These are phyloP conservation scores for Triglochin maritima DNA, from an alignment of 106 monocot species.

Conservation along the genomic window DNA sequence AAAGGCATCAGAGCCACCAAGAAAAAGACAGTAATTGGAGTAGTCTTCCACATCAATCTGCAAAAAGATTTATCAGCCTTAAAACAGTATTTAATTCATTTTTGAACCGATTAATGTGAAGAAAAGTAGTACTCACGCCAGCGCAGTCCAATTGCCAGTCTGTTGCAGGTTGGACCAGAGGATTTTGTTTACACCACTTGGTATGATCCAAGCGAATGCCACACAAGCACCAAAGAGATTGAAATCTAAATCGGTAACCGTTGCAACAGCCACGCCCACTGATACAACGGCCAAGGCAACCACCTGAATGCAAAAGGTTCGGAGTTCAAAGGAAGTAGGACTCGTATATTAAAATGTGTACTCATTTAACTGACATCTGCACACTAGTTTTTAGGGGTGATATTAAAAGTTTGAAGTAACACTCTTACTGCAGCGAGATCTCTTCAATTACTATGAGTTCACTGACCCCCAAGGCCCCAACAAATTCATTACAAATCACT, in stretches of 20 bases:
- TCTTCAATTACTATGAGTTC: no score
- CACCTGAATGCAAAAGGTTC: constrained; percentile 28
- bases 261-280: constrained; percentile 82
- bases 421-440: no score
- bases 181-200: constrained; percentile 91
- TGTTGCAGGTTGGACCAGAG: constrained; percentile 91
- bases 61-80: neutral
- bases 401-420: no score
- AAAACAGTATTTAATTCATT: neutral
- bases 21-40: constrained; percentile 81
- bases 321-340: neutral
- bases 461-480: no score
- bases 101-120: neutral
- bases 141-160: constrained; percentile 88
- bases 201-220: constrained; percentile 82
- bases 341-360: neutral
- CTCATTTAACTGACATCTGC: no score
- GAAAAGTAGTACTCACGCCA: constrained; percentile 51
- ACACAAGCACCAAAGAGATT: constrained; percentile 93
- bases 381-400: no score
- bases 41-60: constrained; percentile 99
- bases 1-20: constrained; percentile 91
- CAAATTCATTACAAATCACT: no score
- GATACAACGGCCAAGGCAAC: constrained; percentile 60
- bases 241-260: constrained; percentile 83